phyloP scores from a whole-genome alignment of 2,329 filamentous ascomycete genomes.

The Epichloe festucae region DNA sequence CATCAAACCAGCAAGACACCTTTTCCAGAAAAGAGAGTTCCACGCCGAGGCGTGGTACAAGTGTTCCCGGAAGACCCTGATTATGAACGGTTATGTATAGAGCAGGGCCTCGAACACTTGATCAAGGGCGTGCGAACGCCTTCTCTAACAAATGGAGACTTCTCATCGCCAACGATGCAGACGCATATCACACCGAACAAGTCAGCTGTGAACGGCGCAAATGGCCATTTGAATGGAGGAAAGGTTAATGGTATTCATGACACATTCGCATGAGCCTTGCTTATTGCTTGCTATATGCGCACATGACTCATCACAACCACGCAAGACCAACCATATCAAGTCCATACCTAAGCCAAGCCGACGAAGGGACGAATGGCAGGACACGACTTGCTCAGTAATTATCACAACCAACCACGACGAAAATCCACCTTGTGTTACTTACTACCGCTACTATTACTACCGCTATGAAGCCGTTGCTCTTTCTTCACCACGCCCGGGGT shows the following conservation, averaged over 20 bases:
- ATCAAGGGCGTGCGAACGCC: slow-evolving; percentile 32
- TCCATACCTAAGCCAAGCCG: not conserved
- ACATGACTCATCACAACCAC: not conserved
- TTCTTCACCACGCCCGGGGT: not conserved
- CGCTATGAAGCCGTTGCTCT: not conserved
- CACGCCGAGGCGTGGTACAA: slow-evolving; percentile 39
- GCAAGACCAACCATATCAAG: not conserved
- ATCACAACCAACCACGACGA: not conserved
- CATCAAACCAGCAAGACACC: slow-evolving; percentile 38
- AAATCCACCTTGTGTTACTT: not conserved
- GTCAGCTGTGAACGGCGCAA: slow-evolving; percentile 19
- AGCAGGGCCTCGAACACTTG: slow-evolving; percentile 45
- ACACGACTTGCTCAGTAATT: not conserved
- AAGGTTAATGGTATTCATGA: slow-evolving; percentile 19
- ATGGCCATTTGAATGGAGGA: slow-evolving; percentile 13
- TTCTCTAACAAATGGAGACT: slow-evolving; percentile 32
- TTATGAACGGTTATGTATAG: slow-evolving; percentile 39
- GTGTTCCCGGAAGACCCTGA: slow-evolving; percentile 44
- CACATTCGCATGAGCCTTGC: slow-evolving; percentile 2
- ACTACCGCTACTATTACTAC: slow-evolving; percentile 6
- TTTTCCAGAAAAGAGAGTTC: slow-evolving; percentile 41
- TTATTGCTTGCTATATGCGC: not conserved
- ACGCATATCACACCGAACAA: slow-evolving; percentile 14
- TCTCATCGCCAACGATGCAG: slow-evolving; percentile 32
- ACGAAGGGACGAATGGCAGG: not conserved